phyloP scores from a whole-genome alignment of 148 eudicot species.

The Chenopodium berlandieri region DNA sequence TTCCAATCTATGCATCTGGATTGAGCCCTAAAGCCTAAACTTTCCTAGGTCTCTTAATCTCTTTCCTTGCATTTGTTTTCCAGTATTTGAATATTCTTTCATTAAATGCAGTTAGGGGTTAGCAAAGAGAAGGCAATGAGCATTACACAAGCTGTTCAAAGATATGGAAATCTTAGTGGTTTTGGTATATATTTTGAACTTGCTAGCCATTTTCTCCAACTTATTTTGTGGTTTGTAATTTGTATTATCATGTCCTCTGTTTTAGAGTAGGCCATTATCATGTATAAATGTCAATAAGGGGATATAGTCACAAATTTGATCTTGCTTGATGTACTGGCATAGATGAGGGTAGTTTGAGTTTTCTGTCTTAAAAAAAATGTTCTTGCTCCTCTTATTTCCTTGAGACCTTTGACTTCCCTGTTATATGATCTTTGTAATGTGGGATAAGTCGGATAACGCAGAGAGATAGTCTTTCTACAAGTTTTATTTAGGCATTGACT shows the following conservation, averaged over 20 bases:
- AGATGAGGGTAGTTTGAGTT: not conserved
- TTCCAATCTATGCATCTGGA: not conserved
- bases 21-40: conserved; percentile 2
- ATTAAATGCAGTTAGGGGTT: conserved; percentile 65
- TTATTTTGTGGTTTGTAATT: not conserved
- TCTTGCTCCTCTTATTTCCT: conserved; percentile 4
- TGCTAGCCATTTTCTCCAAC: not conserved
- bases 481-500: not conserved
- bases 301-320: not conserved
- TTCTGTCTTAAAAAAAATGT: not conserved
- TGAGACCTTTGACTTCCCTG: not conserved
- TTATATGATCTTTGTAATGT: not conserved
- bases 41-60: not conserved
- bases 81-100: conserved; percentile 17
- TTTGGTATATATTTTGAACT: conserved; percentile 52
- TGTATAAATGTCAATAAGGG: not conserved
- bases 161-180: conserved; percentile 82
- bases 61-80: conserved; percentile 1
- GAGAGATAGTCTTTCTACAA: not conserved
- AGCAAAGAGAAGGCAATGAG: conserved; percentile 58
- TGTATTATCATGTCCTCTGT: not conserved
- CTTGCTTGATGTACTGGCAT: not conserved
- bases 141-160: conserved; percentile 54
- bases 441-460: not conserved
- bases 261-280: not conserved